phyloP scores from a whole-genome alignment of 768 basidiomycete genomes.

The Agrocybe pediades region DNA sequence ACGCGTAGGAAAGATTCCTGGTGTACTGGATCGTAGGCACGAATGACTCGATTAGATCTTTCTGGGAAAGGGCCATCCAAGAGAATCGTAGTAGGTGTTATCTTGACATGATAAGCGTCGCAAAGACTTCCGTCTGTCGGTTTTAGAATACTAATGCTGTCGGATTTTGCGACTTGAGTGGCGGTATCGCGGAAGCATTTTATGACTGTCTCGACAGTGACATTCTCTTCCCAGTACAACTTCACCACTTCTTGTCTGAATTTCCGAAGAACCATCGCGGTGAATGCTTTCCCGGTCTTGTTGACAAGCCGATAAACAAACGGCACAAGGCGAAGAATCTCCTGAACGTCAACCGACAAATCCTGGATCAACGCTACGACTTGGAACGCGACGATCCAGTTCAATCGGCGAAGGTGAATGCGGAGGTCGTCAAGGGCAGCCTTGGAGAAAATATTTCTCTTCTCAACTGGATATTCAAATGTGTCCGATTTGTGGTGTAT shows the following conservation, averaged over 20 bases:
- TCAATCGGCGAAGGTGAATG: constrained; percentile 33
- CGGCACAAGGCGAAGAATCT: constrained; percentile 46
- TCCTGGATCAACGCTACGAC: constrained; percentile 46
- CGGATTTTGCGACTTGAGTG: constrained; percentile 24
- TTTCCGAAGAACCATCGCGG: constrained; percentile 43
- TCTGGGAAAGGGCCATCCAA: constrained; percentile 60
- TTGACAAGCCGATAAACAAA: constrained; percentile 30
- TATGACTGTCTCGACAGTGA: constrained; percentile 21
- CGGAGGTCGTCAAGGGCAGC: constrained; percentile 30
- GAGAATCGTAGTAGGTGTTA: constrained; percentile 57
- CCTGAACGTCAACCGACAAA: constrained; percentile 47
- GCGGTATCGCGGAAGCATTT: constrained; percentile 31
- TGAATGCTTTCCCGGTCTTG: constrained; percentile 33
- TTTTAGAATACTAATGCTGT: constrained; percentile 21
- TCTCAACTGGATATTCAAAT: constrained; percentile 39
- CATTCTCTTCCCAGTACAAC: constrained; percentile 28
- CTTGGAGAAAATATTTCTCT: constrained; percentile 46
- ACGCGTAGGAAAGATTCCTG: constrained; percentile 65
- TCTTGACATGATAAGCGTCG: constrained; percentile 30
- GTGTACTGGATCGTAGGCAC: constrained; percentile 43
- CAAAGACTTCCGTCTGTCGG: constrained; percentile 35
- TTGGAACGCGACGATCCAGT: constrained; percentile 63
- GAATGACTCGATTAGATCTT: constrained; percentile 63
- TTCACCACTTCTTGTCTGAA: constrained; percentile 26
- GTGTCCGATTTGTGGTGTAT: constrained; percentile 35